Evolutionary conservation across 306 rosid species (phyloP).

Genomic region (Spatholobus suberectus): DNA sequence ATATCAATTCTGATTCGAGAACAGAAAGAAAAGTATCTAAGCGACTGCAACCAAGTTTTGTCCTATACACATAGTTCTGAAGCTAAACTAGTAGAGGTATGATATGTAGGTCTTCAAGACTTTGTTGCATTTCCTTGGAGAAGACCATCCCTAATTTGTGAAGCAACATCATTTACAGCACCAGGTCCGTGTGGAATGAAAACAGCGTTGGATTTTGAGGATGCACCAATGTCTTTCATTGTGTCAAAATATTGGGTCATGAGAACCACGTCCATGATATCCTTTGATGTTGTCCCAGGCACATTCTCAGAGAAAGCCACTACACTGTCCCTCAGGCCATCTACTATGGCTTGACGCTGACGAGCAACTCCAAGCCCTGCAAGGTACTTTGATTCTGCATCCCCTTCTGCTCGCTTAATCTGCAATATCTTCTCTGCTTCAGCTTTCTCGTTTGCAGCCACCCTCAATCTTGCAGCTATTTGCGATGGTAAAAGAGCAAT

Average conservation of each 20-base stretch:
- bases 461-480: constrained; percentile 83
- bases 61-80: background rate
- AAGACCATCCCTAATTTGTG: constrained; percentile 83
- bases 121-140: constrained; percentile 61
- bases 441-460: constrained; percentile 83
- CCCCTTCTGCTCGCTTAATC: constrained; percentile 82
- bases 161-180: constrained; percentile 69
- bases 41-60: no score
- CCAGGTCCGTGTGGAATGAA: constrained; percentile 93
- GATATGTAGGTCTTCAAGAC: background rate
- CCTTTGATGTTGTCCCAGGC: constrained; percentile 81
- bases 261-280: constrained; percentile 93
- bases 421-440: constrained; percentile 89
- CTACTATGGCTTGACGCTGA: constrained; percentile 86
- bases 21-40: no score
- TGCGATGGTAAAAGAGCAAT: no score
- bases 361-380: constrained; percentile 85
- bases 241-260: constrained; percentile 89
- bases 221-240: constrained; percentile 91
- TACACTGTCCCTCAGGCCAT: constrained; percentile 86
- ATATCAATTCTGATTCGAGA: no score
- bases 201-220: constrained; percentile 77
- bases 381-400: constrained; percentile 85
- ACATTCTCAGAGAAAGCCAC: constrained; percentile 81
- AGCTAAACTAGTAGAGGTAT: background rate